Evolutionary conservation across 495 filamentous ascomycete genomes (phyloP).

Genomic region (Penicillium roqueforti): DNA sequence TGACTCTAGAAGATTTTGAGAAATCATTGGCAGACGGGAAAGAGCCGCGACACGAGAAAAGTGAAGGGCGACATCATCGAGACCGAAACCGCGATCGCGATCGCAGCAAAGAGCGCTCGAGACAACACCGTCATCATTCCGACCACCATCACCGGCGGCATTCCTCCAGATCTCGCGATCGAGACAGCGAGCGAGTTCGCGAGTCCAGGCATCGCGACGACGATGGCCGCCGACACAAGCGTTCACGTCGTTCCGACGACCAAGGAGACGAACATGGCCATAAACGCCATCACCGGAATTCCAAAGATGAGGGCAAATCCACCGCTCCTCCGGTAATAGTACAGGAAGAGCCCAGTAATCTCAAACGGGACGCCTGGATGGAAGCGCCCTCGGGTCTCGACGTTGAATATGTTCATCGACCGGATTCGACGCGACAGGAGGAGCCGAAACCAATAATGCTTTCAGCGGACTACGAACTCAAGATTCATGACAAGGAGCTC

Average conservation of each 20-base stretch:
- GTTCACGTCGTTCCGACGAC: constrained; percentile 46
- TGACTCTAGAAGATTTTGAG: constrained; percentile 55
- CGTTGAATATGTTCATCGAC: constrained; percentile 78
- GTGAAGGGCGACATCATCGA: constrained; percentile 34
- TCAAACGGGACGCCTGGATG: constrained; percentile 90
- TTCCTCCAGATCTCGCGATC: constrained; percentile 43
- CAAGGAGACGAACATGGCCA: constrained; percentile 39
- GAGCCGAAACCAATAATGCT: constrained; percentile 46
- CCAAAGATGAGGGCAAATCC: constrained; percentile 23
- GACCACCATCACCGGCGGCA: constrained; percentile 43
- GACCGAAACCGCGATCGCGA: constrained; percentile 41
- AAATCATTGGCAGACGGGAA: constrained; percentile 46
- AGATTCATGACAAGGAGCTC: constrained; percentile 76
- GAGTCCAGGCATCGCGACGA: constrained; percentile 38
- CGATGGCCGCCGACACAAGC: constrained; percentile 52
- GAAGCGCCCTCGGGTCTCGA: constrained; percentile 74
- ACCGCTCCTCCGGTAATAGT: constrained; percentile 25
- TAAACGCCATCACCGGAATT: constrained; percentile 33
- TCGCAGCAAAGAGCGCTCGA: constrained; percentile 37
- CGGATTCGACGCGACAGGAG: constrained; percentile 41
- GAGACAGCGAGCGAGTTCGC: constrained; percentile 27
- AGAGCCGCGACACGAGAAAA: constrained; percentile 30
- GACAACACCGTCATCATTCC: constrained; percentile 36
- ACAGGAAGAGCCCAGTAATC: constrained; percentile 33
- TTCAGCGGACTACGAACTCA: constrained; percentile 65